phyloP scores from a whole-genome alignment of 306 rosid species.

The Pterocarpus santalinus region DNA sequence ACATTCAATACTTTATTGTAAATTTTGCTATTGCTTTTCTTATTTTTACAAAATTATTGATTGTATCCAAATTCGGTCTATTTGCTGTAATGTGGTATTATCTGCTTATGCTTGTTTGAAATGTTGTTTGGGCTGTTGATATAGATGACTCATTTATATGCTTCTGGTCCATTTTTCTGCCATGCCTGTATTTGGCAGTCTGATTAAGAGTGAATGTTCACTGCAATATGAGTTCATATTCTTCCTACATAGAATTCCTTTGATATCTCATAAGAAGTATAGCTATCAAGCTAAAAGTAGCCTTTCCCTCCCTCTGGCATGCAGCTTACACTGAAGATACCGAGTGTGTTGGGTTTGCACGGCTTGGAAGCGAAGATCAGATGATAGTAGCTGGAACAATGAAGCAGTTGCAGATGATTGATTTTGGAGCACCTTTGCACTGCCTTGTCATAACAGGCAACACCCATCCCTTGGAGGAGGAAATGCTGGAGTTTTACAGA shows the following conservation, averaged over 20 bases:
- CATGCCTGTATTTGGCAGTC: background rate
- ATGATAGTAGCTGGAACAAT: constrained; percentile 76
- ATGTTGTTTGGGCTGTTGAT: constrained; percentile 5
- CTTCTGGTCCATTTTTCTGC: background rate
- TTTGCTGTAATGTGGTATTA: background rate
- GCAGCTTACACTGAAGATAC: constrained; percentile 78
- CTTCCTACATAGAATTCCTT: background rate
- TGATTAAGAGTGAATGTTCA: constrained; percentile 26
- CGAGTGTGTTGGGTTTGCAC: constrained; percentile 88
- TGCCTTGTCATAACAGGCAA: constrained; percentile 91
- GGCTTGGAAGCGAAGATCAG: constrained; percentile 92
- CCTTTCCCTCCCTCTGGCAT: constrained; percentile 17
- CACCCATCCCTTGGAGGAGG: constrained; percentile 92
- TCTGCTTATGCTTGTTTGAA: background rate
- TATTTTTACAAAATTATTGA: background rate
- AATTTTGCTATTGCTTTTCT: background rate
- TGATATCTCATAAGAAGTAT: constrained; percentile 32
- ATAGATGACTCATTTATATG: constrained; percentile 1
- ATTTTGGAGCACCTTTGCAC: constrained; percentile 93
- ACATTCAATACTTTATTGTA: background rate
- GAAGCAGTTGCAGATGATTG: constrained; percentile 71
- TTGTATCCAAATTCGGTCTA: background rate
- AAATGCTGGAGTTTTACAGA: constrained; percentile 82
- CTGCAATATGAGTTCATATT: constrained; percentile 15
- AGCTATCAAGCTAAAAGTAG: background rate